Conservation (phyloP, 257 asterid species). For the Nicotiana tabacum region DNA sequence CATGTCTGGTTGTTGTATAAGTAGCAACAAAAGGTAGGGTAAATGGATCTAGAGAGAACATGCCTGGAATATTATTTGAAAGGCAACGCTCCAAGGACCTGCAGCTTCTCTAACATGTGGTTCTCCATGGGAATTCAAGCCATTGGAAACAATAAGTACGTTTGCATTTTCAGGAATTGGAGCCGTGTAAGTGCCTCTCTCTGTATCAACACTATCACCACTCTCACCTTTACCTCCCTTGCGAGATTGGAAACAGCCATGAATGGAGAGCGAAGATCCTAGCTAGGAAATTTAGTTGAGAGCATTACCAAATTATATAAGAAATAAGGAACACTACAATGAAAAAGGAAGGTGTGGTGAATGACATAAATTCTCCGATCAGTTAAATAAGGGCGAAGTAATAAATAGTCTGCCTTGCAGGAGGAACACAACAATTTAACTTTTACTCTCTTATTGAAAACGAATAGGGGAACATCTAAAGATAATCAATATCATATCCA, state of each 20-base stretch:
- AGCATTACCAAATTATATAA: constrained; percentile 9
- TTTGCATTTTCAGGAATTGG: constrained; percentile 36
- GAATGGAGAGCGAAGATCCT: constrained; percentile 50
- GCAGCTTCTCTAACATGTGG: constrained; percentile 35
- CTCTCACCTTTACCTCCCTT: constrained; percentile 23
- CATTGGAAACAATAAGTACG: constrained; percentile 15
- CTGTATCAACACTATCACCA: constrained; percentile 32
- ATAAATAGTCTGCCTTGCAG: background rate
- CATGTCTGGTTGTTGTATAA: constrained; percentile 4
- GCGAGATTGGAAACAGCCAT: constrained; percentile 37
- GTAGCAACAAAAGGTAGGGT: background rate
- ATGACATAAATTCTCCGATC: background rate
- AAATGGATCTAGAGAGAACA: constrained; percentile 10
- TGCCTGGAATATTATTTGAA: constrained; percentile 79
- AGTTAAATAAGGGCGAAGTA: background rate
- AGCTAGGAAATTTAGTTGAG: constrained; percentile 40
- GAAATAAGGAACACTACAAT: background rate
- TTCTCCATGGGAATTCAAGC: constrained; percentile 28
- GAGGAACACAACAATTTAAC: background rate
- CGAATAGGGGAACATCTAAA: no score
- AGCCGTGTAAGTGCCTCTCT: constrained; percentile 29
- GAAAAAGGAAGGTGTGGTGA: background rate
- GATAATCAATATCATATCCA: background rate
- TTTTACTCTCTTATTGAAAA: no score
- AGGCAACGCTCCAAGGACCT: constrained; percentile 42